phyloP scores from a whole-genome alignment of 352 stramenopile genomes.

The Globisporangium cederbergense region DNA sequence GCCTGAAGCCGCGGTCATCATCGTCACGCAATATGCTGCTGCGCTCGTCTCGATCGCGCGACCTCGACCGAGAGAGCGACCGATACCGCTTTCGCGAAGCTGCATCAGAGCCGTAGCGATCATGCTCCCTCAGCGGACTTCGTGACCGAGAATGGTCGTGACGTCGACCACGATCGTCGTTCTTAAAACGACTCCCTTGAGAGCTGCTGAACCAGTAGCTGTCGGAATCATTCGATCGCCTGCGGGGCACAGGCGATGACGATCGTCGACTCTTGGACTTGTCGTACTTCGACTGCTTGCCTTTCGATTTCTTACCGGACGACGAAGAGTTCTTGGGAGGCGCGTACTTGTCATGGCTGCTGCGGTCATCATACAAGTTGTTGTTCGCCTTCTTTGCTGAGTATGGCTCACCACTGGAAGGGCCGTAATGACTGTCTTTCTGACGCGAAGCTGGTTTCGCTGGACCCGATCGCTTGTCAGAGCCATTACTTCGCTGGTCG shows the following conservation, averaged over 20 bases:
- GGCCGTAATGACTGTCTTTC: constrained; percentile 39
- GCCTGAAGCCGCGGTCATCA: not conserved
- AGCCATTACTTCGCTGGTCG: constrained; percentile 6
- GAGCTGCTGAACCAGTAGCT: constrained; percentile 10
- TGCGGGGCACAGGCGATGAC: constrained; percentile 20
- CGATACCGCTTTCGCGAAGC: constrained; percentile 9
- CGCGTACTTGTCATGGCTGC: constrained; percentile 8
- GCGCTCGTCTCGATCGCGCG: constrained; percentile 13
- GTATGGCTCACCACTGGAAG: constrained; percentile 15
- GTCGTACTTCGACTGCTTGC: constrained; percentile 14
- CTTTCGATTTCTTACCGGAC: not conserved
- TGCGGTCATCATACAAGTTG: not conserved
- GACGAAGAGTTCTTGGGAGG: constrained; percentile 1
- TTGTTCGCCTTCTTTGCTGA: constrained; percentile 15
- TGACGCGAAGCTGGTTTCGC: constrained; percentile 15
- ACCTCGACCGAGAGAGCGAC: constrained; percentile 15
- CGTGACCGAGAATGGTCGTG: constrained; percentile 26
- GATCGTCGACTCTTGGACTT: constrained; percentile 22
- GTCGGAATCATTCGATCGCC: constrained; percentile 21
- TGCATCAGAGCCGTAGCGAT: constrained; percentile 19
- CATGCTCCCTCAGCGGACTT: constrained; percentile 25
- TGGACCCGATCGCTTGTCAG: constrained; percentile 12
- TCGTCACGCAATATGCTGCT: not conserved
- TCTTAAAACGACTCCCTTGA: not conserved
- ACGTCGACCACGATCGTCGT: constrained; percentile 5